These are phyloP conservation scores for Fulvia fulva DNA, from an alignment of 2,329 filamentous ascomycete genomes.

Conservation along the genomic window DNA sequence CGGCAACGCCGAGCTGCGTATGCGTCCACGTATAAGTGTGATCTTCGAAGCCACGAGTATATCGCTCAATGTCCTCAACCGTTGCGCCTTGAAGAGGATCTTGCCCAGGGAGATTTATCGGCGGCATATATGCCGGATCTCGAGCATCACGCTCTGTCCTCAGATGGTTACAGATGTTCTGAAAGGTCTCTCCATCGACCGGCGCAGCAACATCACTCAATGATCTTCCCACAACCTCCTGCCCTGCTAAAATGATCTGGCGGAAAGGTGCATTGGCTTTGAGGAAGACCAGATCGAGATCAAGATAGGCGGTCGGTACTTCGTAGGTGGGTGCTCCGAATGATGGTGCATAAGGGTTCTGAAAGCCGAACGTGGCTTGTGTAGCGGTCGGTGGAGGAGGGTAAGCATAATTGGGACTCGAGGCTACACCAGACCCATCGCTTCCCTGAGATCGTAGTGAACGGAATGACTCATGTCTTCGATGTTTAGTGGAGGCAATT, in stretches of 20 bases:
- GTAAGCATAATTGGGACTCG: constrained; percentile 16
- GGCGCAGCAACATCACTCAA: constrained; percentile 43
- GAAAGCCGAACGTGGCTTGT: constrained; percentile 14
- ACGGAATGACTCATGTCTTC: constrained; percentile 33
- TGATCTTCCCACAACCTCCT: constrained; percentile 37
- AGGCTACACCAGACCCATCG: constrained; percentile 22
- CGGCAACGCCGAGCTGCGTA: constrained; percentile 32
- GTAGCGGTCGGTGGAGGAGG: constrained; percentile 17
- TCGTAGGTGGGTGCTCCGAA: constrained; percentile 17
- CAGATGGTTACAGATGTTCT: constrained; percentile 42
- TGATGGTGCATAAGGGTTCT: constrained; percentile 8
- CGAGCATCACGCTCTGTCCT: constrained; percentile 45
- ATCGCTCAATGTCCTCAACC: constrained; percentile 42
- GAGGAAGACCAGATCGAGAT: constrained; percentile 46
- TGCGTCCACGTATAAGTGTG: constrained; percentile 41
- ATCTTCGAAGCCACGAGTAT: constrained; percentile 43
- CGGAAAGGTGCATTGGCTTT: constrained; percentile 45
- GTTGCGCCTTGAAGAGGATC: constrained; percentile 41
- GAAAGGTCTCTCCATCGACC: constrained; percentile 41
- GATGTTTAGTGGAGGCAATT: constrained; percentile 25
- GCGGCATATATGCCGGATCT: constrained; percentile 49
- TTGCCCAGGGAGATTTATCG: constrained; percentile 43
- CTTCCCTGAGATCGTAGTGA: constrained; percentile 31
- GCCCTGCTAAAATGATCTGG: constrained; percentile 39
- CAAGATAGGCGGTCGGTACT: constrained; percentile 40